Percentiles rank a stretch among this genome's conserved stretches.
Conservation (phyloP, 345 rosid species). For the Populus tremula region DNA sequence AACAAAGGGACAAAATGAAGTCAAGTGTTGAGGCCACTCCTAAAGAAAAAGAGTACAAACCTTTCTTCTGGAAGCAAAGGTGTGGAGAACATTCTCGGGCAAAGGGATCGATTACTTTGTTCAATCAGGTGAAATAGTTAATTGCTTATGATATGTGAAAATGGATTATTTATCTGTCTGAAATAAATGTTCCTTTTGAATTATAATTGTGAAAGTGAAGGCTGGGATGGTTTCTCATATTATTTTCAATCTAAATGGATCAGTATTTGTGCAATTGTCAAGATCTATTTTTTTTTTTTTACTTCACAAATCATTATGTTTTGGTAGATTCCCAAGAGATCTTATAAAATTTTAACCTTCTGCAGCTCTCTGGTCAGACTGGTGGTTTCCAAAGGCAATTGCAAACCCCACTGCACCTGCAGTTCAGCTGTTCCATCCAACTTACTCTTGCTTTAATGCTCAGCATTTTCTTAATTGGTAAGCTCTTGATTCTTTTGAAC, state of each 20-base stretch:
- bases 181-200: not conserved
- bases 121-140: slow-evolving; percentile 44
- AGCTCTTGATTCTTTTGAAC: slow-evolving; percentile 17
- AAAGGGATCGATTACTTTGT: slow-evolving; percentile 31
- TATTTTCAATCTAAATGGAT: not conserved
- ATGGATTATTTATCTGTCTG: not conserved
- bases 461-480: slow-evolving; percentile 66
- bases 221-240: not conserved
- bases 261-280: not conserved
- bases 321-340: not conserved
- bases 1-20: slow-evolving; percentile 24
- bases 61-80: slow-evolving; percentile 52
- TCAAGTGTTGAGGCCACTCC: slow-evolving; percentile 54
- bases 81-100: slow-evolving; percentile 41
- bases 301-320: not conserved
- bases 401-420: slow-evolving; percentile 42
- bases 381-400: slow-evolving; percentile 47
- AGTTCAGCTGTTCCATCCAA: slow-evolving; percentile 52
- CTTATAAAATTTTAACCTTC: slow-evolving; percentile 17
- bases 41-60: slow-evolving; percentile 62
- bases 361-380: slow-evolving; percentile 45
- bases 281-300: not conserved
- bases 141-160: not conserved
- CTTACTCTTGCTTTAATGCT: slow-evolving; percentile 60
- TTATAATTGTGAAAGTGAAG: not conserved